Evolutionary conservation across 225 moss, liverwort and hornwort species (phyloP), one percentile per base, ranked within the genome.

Genomic region (Sphagnum contortum): DNA sequence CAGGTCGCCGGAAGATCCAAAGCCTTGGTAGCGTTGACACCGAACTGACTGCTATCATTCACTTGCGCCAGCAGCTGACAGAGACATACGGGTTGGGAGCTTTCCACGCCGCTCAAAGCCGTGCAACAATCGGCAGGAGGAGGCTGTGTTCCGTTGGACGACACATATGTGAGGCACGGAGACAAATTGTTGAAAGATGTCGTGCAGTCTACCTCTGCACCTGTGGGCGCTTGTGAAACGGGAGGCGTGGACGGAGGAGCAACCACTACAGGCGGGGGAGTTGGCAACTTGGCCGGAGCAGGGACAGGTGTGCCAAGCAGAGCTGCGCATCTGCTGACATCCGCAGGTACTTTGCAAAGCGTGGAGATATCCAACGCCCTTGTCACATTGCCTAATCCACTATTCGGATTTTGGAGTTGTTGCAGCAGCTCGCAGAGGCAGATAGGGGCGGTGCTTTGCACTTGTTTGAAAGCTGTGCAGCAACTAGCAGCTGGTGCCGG

Each of bases 31-130:
- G 57, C 83, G 9, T 83, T 83, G 51, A 83, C 70, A 8, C 83
- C 83, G 4, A 55, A 77, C 49, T 74, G 70, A 14, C 67, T 77
- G 45, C 77, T 75, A 12, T 77, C 72, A 44, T 59, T 65, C 3
- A 66, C 74, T 47, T 83, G 77, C 12, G 74, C 70, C 4, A 71
- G 79, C 4, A 77, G 76, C 64, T 83, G 83, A 68, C 79, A 83
- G 47, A 83, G 63, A 5, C 77, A 80, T 9, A 77, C 74, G 0
- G 83, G 83, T 5, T 11, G 47, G 8, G 48, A 65, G 0, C 53
- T 6, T 44, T 70, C 14, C 48, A 80, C 80, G 1, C 56, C 64
- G 10, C 66, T 5, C 56, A 80, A 80, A 4, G 80, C 83, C 2
- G 29, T 45, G 57, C 83, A 83, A 64, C 83, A 83, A 13, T 29